Evolutionary conservation across 202 grass and related monocot species (phyloP).

Genomic region (Eragrostis tef): DNA sequence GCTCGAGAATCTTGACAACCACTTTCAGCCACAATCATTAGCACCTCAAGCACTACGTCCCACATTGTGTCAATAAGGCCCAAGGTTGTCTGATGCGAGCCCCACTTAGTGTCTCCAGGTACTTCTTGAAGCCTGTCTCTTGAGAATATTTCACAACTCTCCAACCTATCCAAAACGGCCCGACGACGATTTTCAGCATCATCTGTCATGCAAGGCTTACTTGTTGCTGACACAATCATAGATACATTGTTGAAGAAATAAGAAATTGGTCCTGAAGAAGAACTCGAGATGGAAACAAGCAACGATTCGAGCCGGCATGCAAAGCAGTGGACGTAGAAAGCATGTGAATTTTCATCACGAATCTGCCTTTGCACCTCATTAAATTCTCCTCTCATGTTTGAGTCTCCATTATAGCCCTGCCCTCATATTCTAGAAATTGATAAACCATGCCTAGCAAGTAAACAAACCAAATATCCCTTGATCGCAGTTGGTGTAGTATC

Average conservation of each 20-base stretch:
- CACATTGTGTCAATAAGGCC: not conserved
- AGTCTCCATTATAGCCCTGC: not conserved
- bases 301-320: not conserved
- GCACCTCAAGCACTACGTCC: not conserved
- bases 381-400: not conserved
- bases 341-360: not conserved
- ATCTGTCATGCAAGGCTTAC: not conserved
- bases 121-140: no score
- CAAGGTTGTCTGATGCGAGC: no score
- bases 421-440: not conserved
- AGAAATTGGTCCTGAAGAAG: not conserved
- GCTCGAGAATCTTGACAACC: not conserved
- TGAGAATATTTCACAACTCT: no score
- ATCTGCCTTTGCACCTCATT: not conserved
- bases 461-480: not conserved
- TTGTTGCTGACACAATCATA: not conserved
- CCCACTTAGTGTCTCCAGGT: no score
- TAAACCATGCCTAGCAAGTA: not conserved
- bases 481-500: not conserved
- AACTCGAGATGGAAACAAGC: not conserved
- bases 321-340: constrained; percentile 1
- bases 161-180: no score
- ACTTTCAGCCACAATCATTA: not conserved
- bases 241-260: not conserved
- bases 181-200: no score